Percentiles rank a stretch among this genome's conserved stretches.
Evolutionary conservation across 2,329 filamentous ascomycete genomes (phyloP).

Genomic region (Fusarium nanum): DNA sequence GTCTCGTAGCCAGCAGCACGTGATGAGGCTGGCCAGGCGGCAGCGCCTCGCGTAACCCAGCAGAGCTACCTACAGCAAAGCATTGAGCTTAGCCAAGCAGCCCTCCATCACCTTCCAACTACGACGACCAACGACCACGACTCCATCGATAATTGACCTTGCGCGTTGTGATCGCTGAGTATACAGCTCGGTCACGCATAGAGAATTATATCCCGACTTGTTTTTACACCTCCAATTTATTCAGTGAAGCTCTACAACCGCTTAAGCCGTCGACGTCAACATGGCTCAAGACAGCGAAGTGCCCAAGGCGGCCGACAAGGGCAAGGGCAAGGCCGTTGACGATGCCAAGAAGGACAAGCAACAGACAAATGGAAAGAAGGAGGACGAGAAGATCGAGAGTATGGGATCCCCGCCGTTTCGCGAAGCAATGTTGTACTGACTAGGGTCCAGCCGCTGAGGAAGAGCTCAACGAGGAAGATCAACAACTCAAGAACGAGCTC

Average conservation of each 20-base stretch:
- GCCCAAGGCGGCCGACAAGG: constrained; percentile 88
- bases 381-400: constrained; percentile 72
- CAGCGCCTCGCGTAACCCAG: constrained; percentile 60
- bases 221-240: constrained; percentile 26
- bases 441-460: constrained; percentile 65
- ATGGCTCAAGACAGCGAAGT: constrained; percentile 97
- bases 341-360: constrained; percentile 77
- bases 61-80: constrained; percentile 51
- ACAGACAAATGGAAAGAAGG: constrained; percentile 78
- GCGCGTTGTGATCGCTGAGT: constrained; percentile 17
- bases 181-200: constrained; percentile 15
- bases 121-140: constrained; percentile 43
- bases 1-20: constrained; percentile 34
- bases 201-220: constrained; percentile 8
- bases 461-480: constrained; percentile 97
- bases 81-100: constrained; percentile 54
- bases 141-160: constrained; percentile 36
- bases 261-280: constrained; percentile 55
- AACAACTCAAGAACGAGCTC: constrained; percentile 97
- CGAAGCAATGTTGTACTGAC: constrained; percentile 39
- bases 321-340: constrained; percentile 91
- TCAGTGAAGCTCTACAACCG: constrained; percentile 45
- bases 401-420: constrained; percentile 42
- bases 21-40: constrained; percentile 55
- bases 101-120: constrained; percentile 54